Base-by-base conservation (phyloP, 2,329 filamentous ascomycete species). In the Harringtonia lauricola region DNA sequence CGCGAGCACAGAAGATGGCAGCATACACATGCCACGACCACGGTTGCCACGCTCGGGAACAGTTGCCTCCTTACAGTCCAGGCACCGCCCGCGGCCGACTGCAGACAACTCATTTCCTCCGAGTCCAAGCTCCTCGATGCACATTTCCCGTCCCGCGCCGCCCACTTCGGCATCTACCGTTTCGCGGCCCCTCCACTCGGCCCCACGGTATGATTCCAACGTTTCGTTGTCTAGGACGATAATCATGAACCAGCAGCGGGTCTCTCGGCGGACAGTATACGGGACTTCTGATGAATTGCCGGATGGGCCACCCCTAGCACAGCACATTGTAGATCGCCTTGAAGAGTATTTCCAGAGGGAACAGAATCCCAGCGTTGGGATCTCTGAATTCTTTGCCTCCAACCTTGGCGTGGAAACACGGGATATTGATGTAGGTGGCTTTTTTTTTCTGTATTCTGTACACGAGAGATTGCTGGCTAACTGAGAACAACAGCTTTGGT, bases 351-450 rank as follows among this genome's bases (percentile, higher is more conserved):
- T 72, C 49, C 62, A 66, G 22, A 58, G 59, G 8, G 63, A 72
- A 24, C 61, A 68, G 2, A 55, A 65, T 2, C 72, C 73, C 2
- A 72, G 63, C 35, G 62, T 71, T 38, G 67, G 65, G 1, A 65
- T 72, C 34, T 67, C 67, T 30, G 71, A 71, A 34, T 70, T 74
- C 52, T 59, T 75, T 35, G 71, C 73, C 10, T 76, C 72, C 0
- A 76, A 70, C 34, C 56, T 76, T 3, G 69, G 70, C 14, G 66
- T 74, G 21, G 70, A 75, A 44, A 63, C 65, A 3, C 58, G 61
- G 39, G 68, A 75, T 48, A 63, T 77, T 24, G 64, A 72, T 34
- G 48, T 50, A 30, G 34, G 49, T 41, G 2, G 12, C 45, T 64
- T 72, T 43, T 57, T 62, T 57, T 12, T 21, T 22, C 42, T 7